Base-by-base conservation (phyloP, 345 rosid genomes). In the Conringia planisiliqua region DNA sequence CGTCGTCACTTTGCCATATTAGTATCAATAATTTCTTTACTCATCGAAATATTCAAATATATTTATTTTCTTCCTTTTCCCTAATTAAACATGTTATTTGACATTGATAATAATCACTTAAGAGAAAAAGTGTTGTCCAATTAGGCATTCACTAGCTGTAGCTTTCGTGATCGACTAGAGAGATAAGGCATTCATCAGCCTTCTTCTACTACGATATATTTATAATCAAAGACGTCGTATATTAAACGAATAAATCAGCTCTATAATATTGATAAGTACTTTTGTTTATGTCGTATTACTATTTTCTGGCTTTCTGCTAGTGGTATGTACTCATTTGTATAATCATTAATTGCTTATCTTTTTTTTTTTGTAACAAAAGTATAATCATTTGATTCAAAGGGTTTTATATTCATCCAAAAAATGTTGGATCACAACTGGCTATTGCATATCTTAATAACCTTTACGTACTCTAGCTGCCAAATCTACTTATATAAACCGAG, bases 111-210 rank as follows among this genome's bases (percentile, higher is more conserved):
- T 11, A n/a, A 46, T 20, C 29, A 39, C 4, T 36, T 7, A 22
- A 22, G 7, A 26, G 2, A 35, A 61, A 66, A 33, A n/a, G 60
- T 44, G 71, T 62, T 43, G 60, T 76, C 58, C 75, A 76, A 44
- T 70, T 62, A 70, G 26, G 43, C 65, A 44, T 42, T 42, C 75
- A 70, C 80, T 66, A 76, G 59, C 64, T 60, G 22, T 50, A 60
- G 56, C 61, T 75, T 54, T 75, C 56, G 42, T 61, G 48, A 50
- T 68, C 57, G 16, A 18, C 24, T 51, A 10, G 70, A 76, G 65
- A 69, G 79, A 76, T 76, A 54, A 69, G 70, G 75, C 70, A 62
- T 69, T 63, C 71, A 62, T 62, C 75, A 70, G 39, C 40, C 51
- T 62, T 70, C 51, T 62, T 75, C 74, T 22, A 61, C 35, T 58